A percentile compares a stretch with the other conserved stretches of the same genome.
Evolutionary conservation across 2,329 filamentous ascomycete genomes (phyloP).

Genomic region (Penicillium palitans): DNA sequence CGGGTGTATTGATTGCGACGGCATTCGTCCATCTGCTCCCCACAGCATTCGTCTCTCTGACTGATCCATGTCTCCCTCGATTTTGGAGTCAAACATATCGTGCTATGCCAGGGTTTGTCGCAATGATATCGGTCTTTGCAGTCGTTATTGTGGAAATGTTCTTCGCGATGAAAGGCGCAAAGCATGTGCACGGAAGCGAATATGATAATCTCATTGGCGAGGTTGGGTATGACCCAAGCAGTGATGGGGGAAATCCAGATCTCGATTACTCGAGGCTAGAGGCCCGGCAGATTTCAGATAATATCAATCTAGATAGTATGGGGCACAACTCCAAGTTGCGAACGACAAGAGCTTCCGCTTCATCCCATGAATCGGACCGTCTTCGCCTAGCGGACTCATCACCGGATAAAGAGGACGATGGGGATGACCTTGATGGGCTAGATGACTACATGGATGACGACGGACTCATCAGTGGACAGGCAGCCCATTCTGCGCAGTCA

Average conservation of each 20-base stretch:
- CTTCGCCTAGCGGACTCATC: slow-evolving; percentile 24
- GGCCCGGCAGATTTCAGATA: slow-evolving; percentile 20
- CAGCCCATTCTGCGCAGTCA: slow-evolving; percentile 12
- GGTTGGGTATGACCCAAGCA: slow-evolving; percentile 23
- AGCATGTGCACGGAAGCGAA: slow-evolving; percentile 57
- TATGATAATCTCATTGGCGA: slow-evolving; percentile 49
- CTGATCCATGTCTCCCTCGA: slow-evolving; percentile 67
- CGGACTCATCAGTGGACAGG: slow-evolving; percentile 16
- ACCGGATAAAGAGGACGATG: slow-evolving; percentile 52
- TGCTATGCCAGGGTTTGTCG: slow-evolving; percentile 76
- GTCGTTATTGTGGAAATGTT: slow-evolving; percentile 88
- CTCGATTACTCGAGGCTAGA: slow-evolving; percentile 26
- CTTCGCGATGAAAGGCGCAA: slow-evolving; percentile 69
- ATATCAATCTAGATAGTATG: slow-evolving; percentile 25
- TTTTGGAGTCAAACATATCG: slow-evolving; percentile 79
- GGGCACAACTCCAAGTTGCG: slow-evolving; percentile 10
- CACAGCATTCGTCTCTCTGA: slow-evolving; percentile 61
- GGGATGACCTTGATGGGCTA: slow-evolving; percentile 59
- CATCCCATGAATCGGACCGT: slow-evolving; percentile 22
- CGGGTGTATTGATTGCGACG: slow-evolving; percentile 58
- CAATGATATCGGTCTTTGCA: slow-evolving; percentile 76
- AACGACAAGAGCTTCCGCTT: slow-evolving; percentile 11
- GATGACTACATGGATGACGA: slow-evolving; percentile 33
- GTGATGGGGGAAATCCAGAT: slow-evolving; percentile 19
- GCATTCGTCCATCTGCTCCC: slow-evolving; percentile 63